These are phyloP conservation scores for Puccinia hordei DNA, from an alignment of 1,284 basidiomycete species.

Conservation along the genomic window DNA sequence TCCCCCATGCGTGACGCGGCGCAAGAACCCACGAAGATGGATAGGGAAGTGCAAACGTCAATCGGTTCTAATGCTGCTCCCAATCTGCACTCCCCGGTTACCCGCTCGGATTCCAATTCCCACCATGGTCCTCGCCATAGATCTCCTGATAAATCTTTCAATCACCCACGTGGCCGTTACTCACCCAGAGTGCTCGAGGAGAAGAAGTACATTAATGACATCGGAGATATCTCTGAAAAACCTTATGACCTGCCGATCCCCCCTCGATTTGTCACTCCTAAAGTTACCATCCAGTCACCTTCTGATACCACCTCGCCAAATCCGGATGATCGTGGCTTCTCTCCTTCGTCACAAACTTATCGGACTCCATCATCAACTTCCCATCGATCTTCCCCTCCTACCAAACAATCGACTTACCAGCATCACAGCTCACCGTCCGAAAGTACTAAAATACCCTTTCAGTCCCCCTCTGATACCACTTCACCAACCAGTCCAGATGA, in stretches of 20 bases:
- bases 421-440: no score
- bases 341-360: background rate
- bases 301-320: slow-evolving; percentile 27
- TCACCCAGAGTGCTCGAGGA: slow-evolving; percentile 15
- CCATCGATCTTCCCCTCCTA: background rate
- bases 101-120: background rate
- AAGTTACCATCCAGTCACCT: slow-evolving; percentile 26
- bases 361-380: background rate
- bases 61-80: background rate
- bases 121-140: slow-evolving; percentile 1
- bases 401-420: background rate
- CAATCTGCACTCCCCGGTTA: background rate
- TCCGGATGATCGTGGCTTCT: background rate
- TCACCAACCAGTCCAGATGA: slow-evolving; percentile 2
- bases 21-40: background rate
- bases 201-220: background rate
- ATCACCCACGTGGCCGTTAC: background rate
- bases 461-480: slow-evolving; percentile 25
- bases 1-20: background rate
- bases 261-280: slow-evolving; percentile 20
- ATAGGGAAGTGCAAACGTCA: slow-evolving; percentile 6
- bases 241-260: background rate
- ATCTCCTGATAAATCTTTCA: background rate
- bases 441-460: no score
- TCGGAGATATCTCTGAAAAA: background rate